These are phyloP conservation scores for Craspedostauros australis DNA, from an alignment of 108 stramenopile species.

Conservation along the genomic window DNA sequence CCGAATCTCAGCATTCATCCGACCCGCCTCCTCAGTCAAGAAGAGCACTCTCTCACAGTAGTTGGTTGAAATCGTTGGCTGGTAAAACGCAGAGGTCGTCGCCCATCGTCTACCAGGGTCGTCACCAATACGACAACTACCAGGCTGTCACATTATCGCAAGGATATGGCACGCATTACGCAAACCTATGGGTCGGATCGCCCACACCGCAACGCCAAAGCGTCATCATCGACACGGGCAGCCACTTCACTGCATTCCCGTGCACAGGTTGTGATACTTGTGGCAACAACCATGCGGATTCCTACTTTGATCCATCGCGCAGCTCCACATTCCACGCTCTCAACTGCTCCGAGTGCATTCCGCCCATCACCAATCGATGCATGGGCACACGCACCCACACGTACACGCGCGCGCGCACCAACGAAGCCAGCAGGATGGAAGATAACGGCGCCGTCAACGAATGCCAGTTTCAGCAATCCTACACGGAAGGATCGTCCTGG, in stretches of 20 bases:
- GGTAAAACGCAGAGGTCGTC: too few relatives aligned
- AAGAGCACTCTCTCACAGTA: too few relatives aligned
- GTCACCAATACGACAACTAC: too few relatives aligned
- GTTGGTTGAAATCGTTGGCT: too few relatives aligned
- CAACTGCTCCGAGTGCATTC: slow-evolving; percentile 49
- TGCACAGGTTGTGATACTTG: slow-evolving; percentile 76
- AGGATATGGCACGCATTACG: slow-evolving; percentile 92
- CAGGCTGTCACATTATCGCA: too few relatives aligned
- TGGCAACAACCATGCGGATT: slow-evolving; percentile 88
- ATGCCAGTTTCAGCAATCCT: slow-evolving; percentile 41
- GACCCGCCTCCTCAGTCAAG: too few relatives aligned
- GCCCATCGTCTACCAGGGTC: too few relatives aligned
- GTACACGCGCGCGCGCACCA: neutral
- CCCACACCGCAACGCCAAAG: slow-evolving; percentile 87
- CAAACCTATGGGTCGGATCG: slow-evolving; percentile 86
- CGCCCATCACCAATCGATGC: slow-evolving; percentile 7
- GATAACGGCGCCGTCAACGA: neutral
- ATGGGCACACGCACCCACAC: neutral
- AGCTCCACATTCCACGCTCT: slow-evolving; percentile 52
- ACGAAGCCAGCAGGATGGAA: neutral
- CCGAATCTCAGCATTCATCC: too few relatives aligned
- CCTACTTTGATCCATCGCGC: slow-evolving; percentile 67
- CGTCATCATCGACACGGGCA: slow-evolving; percentile 94
- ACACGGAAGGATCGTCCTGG: slow-evolving; percentile 60
- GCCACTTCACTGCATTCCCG: slow-evolving; percentile 91